A percentile compares a stretch with the other conserved stretches of the same genome.
Evolutionary conservation across 148 eudicot genomes (phyloP).

Genomic region (Simmondsia chinensis): DNA sequence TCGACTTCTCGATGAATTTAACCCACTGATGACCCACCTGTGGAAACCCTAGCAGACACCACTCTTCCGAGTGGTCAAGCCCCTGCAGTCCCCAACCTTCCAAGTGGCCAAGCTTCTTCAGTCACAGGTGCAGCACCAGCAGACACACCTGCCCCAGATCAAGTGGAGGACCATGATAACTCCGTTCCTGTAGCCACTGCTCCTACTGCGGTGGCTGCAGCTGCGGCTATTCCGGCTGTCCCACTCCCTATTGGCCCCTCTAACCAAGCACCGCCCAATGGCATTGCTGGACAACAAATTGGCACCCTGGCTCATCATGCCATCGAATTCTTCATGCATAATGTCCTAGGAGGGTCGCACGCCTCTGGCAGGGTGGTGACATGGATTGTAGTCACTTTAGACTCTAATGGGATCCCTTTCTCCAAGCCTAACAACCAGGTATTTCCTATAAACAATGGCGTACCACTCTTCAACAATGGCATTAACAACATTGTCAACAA

Average conservation of each 20-base stretch:
- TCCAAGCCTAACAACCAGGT: slow-evolving; percentile 64
- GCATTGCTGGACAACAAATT: neutral
- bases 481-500: slow-evolving; percentile 34
- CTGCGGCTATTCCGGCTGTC: slow-evolving; percentile 1
- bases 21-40: slow-evolving; percentile 21
- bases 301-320: slow-evolving; percentile 36
- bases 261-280: slow-evolving; percentile 1
- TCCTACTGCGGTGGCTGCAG: slow-evolving; percentile 15
- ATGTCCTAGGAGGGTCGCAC: slow-evolving; percentile 65
- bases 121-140: slow-evolving; percentile 5
- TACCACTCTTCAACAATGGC: slow-evolving; percentile 31
- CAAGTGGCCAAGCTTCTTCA: slow-evolving; percentile 4
- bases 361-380: slow-evolving; percentile 71
- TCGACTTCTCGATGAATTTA: slow-evolving; percentile 44
- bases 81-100: slow-evolving; percentile 6
- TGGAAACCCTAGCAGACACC: slow-evolving; percentile 7
- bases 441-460: slow-evolving; percentile 36
- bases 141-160: slow-evolving; percentile 5
- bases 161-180: neutral
- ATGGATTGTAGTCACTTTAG: slow-evolving; percentile 54
- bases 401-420: slow-evolving; percentile 55
- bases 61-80: neutral
- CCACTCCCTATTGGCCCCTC: slow-evolving; percentile 5
- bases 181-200: neutral
- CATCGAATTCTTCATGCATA: slow-evolving; percentile 72